Evolutionary conservation across 345 rosid species (phyloP).

Genomic region (Citrus maxima): DNA sequence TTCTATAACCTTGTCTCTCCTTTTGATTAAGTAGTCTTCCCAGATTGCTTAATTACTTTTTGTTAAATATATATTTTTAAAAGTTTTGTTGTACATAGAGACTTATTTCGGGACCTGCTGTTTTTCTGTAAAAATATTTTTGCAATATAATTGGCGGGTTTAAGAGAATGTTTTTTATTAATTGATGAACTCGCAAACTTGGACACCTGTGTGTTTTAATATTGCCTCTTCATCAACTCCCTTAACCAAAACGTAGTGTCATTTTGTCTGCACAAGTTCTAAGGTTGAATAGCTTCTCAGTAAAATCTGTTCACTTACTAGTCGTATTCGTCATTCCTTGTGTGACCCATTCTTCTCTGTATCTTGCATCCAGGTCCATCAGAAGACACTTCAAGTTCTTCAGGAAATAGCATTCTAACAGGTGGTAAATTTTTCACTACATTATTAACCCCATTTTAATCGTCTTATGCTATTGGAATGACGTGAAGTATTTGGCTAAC

Average conservation of each 20-base stretch:
- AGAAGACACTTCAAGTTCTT: constrained; percentile 77
- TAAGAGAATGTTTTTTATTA: not conserved
- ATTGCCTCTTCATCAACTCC: not conserved
- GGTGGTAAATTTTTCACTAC: constrained; percentile 6
- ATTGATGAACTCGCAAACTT: not conserved
- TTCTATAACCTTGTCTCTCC: not conserved
- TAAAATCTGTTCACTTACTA: not conserved
- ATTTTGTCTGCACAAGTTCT: constrained; percentile 2
- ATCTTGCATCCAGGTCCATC: constrained; percentile 61
- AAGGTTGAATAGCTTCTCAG: not conserved
- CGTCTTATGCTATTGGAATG: not conserved
- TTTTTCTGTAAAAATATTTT: not conserved
- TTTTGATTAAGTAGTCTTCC: not conserved
- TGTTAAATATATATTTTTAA: not conserved
- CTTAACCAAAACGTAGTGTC: not conserved
- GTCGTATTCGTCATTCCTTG: not conserved
- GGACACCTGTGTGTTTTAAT: not conserved
- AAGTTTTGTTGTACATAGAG: not conserved
- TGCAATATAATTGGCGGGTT: not conserved
- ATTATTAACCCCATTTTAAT: not conserved
- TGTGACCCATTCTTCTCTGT: constrained; percentile 3
- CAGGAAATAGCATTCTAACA: constrained; percentile 80
- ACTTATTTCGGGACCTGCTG: not conserved
- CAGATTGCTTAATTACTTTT: too few species aligned
- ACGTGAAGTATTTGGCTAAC: not conserved